Evolutionary conservation across 805 yeast genomes (phyloP), one percentile per base, ranked within the genome.

Genomic region (Metschnikowia continentalis): DNA sequence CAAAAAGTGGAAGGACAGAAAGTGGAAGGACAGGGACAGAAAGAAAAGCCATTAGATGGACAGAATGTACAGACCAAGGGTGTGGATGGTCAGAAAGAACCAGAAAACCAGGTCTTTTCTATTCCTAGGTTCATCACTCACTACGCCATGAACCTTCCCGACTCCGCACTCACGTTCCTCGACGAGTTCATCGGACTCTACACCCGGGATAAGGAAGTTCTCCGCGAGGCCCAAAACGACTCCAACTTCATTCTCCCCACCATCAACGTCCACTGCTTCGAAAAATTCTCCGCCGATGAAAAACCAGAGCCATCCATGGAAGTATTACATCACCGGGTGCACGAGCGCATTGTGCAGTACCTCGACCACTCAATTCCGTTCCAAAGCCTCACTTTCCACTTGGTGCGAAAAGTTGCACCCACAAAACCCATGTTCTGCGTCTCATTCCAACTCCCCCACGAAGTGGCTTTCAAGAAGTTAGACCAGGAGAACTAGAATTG

Each of bases 351-450:
- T 1, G 69, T 81, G 3, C 58, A 71, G 4, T 66, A 77, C 15
- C 65, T 86, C 35, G 72, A 75, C 2, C 76, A 62, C 59, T 72
- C 79, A 0, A 68, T 81, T 7, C 77, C 81, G 0, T 70, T 81
- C 13, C 75, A 74, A 3, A 64, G 70, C 0, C 68, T 87, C 36
- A 62, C 69, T 0, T 87, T 92, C 68, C 98, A 92, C 62, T 71
- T 86, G 56, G 99, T 94, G 8, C 82, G 99, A 64, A 85, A 84
- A 65, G 99, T 94, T 6, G 92, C 99, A 0, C 99, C 99, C 3
- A 89, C 97, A 5, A 94, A 94, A 64, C 92, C 92, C 33, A 94
- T 94, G 99, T 91, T 81, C 65, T 90, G 97, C 69, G 87, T 90
- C 3, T 75, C 90, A 6, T 91, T 91, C 68, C 67, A 68, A 60